These are phyloP conservation scores for Piper longum DNA, from an alignment of 164 flowering plant species.

Conservation along the genomic window DNA sequence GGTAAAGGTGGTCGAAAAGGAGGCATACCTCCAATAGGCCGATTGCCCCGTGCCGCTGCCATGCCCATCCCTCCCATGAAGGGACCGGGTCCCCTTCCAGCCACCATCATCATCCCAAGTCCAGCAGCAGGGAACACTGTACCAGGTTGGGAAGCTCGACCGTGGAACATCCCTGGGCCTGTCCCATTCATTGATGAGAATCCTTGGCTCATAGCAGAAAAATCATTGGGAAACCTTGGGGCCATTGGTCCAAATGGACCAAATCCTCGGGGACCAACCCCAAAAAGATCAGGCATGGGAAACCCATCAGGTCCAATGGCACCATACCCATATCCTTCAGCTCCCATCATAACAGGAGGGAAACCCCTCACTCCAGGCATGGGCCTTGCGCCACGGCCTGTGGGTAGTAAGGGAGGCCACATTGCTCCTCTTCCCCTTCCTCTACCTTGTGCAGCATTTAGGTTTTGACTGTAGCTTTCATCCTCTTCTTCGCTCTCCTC, in stretches of 20 bases:
- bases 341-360: conserved; percentile 83
- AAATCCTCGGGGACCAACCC: conserved; percentile 64
- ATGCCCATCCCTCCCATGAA: conserved; percentile 71
- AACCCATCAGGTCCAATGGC: conserved; percentile 51
- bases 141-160: conserved; percentile 64
- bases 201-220: conserved; percentile 24
- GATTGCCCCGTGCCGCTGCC: conserved; percentile 25
- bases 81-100: conserved; percentile 44
- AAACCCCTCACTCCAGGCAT: conserved; percentile 75
- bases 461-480: conserved; percentile 34
- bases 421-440: conserved; percentile 87
- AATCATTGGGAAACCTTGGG: conserved; percentile 55
- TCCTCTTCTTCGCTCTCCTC: conserved; percentile 89
- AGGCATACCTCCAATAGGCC: conserved; percentile 43
- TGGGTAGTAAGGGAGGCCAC: conserved; percentile 84
- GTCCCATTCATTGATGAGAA: conserved; percentile 17
- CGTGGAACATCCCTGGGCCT: conserved; percentile 65
- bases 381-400: conserved; percentile 58
- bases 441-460: conserved; percentile 43
- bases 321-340: conserved; percentile 75
- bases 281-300: conserved; percentile 58
- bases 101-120: conserved; percentile 90
- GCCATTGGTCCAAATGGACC: conserved; percentile 58
- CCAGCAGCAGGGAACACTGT: conserved; percentile 54
- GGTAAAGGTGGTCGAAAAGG: conserved; percentile 34